Percentiles rank a stretch among this genome's conserved stretches.
phyloP scores from a whole-genome alignment of 2,329 filamentous ascomycete genomes.

The Penicillium palitans region DNA sequence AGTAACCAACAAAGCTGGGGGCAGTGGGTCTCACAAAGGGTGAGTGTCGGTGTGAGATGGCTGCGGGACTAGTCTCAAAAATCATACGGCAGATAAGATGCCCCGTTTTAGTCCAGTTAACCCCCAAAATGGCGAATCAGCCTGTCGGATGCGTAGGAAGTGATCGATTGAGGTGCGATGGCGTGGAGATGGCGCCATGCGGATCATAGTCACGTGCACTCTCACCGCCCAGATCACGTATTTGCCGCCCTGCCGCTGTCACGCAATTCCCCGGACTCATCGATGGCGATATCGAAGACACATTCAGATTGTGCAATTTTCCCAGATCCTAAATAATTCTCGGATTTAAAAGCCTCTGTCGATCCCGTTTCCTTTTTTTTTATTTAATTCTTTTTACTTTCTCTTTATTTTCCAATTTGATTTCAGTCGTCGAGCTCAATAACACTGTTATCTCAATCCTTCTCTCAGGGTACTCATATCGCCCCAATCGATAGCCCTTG shows the following conservation, averaged over 20 bases:
- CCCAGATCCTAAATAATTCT: not conserved
- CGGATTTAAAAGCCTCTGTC: not conserved
- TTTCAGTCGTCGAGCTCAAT: not conserved
- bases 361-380: not conserved
- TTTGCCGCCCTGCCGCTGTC: constrained; percentile 1
- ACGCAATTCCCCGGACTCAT: constrained; percentile 8
- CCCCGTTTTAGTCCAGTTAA: not conserved
- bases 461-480: constrained; percentile 1
- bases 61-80: not conserved
- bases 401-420: not conserved
- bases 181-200: constrained; percentile 23
- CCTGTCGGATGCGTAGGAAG: constrained; percentile 3
- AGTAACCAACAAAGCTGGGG: not conserved
- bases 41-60: constrained; percentile 2
- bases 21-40: not conserved
- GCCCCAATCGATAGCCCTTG: not conserved
- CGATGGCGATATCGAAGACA: constrained; percentile 3
- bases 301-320: constrained; percentile 8
- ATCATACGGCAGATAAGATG: not conserved
- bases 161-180: constrained; percentile 16
- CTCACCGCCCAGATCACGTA: constrained; percentile 8
- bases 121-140: constrained; percentile 15
- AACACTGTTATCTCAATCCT: not conserved
- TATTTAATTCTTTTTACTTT: not conserved
- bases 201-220: constrained; percentile 21